Evolutionary conservation across 768 basidiomycete species (phyloP), one percentile per base, ranked within the genome.

Genomic region (Paxillus involutus): DNA sequence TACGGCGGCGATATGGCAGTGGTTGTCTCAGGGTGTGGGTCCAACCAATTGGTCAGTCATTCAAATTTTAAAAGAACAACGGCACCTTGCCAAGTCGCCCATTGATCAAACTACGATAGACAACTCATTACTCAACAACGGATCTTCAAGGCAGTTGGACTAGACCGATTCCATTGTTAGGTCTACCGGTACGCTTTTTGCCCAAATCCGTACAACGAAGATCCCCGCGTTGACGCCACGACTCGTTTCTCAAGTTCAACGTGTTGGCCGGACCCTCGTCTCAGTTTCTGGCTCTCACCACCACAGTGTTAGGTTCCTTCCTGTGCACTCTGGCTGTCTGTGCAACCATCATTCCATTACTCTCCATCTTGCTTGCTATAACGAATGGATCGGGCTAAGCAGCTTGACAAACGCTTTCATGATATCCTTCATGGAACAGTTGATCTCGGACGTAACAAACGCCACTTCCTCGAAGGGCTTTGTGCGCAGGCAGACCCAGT

Each of bases 381-480:
- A 11, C 11, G n/a, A 9, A 69, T 67, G 66, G 12, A 65, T 52
- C 68, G 71, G 47, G 43, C 49, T 0, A 35, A 59, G 4, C 65
- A 59, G 14, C 67, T 80, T 24, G 59, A 56, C 17, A 77, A 73
- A 55, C 59, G 68, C 24, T 72, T 80, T 50, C 48, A 68, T 9
- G 49, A 60, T 21, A 63, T 78, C 24, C 52, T 77, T 6, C 26
- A 44, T 5, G 76, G 75, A n/a, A 62, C 62, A 37, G 53, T 51
- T 0, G 16, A 46, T 1, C 36, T 80, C 3, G 61, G 67, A 3
- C 47, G 61, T 26, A 53, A 59, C 14, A 73, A 72, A 21, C n/a
- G 45, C 4, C 42, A 16, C 12, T 83, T 84, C 55, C 65, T 83
- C 2, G 75, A 84, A 49, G 78, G 75, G 6, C 65, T 84, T 24